Conservation (phyloP, 2,329 filamentous ascomycete species). For the Claviceps purpurea region DNA sequence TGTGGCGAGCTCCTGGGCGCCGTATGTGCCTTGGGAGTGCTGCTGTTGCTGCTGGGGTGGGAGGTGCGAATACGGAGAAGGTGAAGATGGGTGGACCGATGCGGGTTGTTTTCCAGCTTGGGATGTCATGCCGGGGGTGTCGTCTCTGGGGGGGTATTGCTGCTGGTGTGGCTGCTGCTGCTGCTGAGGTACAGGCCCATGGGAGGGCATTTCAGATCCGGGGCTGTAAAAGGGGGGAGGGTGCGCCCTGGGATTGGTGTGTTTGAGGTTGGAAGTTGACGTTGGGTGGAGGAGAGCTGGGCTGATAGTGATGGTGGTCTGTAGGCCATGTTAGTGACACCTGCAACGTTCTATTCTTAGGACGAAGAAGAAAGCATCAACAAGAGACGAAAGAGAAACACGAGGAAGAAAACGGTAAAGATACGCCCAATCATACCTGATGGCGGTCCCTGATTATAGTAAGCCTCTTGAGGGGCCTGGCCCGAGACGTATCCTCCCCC, state of each 20-base stretch:
- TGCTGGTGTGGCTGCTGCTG: too few species aligned
- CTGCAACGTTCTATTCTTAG: too few species aligned
- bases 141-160: conserved; percentile 38
- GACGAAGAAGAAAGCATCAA: too few species aligned
- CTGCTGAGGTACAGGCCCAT: conserved; percentile 20
- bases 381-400: too few species aligned
- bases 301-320: conserved; percentile 33
- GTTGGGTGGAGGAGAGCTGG: conserved; percentile 35
- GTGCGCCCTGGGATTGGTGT: conserved; percentile 17
- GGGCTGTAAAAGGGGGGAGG: conserved; percentile 55
- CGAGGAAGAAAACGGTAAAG: too few species aligned
- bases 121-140: conserved; percentile 30
- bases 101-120: background rate
- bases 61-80: conserved; percentile 28
- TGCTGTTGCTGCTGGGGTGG: conserved; percentile 33
- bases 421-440: conserved; percentile 9
- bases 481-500: conserved; percentile 28
- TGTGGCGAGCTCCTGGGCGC: conserved; percentile 65
- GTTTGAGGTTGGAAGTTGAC: conserved; percentile 21
- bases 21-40: conserved; percentile 54
- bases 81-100: conserved; percentile 33
- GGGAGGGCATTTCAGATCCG: conserved; percentile 39
- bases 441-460: conserved; percentile 49
- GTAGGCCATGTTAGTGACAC: conserved; percentile 9
- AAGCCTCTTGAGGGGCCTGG: conserved; percentile 41